Percentiles rank a stretch among this genome's conserved stretches.
Evolutionary conservation across 75 land plant species (phyloP).

Genomic region (Pinus tabuliformis): DNA sequence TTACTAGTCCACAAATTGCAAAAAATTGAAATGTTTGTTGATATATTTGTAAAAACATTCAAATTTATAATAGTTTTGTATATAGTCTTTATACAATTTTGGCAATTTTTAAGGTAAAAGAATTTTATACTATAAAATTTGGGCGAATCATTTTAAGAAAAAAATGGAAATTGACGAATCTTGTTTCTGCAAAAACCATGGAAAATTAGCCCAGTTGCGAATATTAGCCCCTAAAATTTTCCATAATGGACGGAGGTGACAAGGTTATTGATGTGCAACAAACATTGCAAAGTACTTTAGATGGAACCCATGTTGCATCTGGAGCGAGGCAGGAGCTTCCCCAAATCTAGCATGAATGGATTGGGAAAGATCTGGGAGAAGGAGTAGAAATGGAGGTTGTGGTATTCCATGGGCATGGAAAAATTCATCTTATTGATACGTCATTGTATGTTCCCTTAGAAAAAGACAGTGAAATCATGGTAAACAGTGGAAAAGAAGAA

Average conservation of each 20-base stretch:
- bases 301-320: neutral
- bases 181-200: too few species aligned
- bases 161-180: too few species aligned
- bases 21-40: too few species aligned
- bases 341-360: constrained; percentile 3
- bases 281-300: neutral
- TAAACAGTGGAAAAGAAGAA: neutral
- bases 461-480: constrained; percentile 2
- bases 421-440: neutral
- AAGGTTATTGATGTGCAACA: constrained; percentile 1
- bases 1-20: too few species aligned
- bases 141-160: too few species aligned
- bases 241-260: neutral
- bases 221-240: too few species aligned
- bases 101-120: too few species aligned
- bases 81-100: too few species aligned
- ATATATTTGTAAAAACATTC: too few species aligned
- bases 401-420: neutral
- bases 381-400: constrained; percentile 1
- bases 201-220: too few species aligned
- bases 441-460: neutral
- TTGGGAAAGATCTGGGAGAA: constrained; percentile 4
- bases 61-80: too few species aligned
- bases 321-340: neutral
- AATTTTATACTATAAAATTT: too few species aligned